A percentile compares a stretch with the other conserved stretches of the same genome.
phyloP scores from a whole-genome alignment of 768 basidiomycete genomes.

The Hygrocybe punicea region DNA sequence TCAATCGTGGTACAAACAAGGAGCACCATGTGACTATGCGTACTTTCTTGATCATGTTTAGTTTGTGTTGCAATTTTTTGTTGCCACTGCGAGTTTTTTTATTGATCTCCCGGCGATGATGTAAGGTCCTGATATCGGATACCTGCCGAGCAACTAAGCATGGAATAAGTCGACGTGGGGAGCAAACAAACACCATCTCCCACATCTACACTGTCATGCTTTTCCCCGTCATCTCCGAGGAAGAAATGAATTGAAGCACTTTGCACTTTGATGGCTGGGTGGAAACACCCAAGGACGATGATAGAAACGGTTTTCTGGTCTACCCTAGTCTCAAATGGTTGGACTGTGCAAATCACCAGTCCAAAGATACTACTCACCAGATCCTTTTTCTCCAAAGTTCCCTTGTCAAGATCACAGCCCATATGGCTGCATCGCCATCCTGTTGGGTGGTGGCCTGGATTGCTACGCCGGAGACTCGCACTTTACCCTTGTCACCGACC shows the following conservation, averaged over 20 bases:
- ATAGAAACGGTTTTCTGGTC: conserved; percentile 93
- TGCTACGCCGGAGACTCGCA: conserved; percentile 41
- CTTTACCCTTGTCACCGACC: conserved; percentile 78
- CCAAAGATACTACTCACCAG: conserved; percentile 52
- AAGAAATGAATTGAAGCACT: conserved; percentile 95
- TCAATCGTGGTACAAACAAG: neutral
- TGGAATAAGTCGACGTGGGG: neutral
- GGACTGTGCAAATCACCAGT: neutral
- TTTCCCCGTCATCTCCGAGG: conserved; percentile 80
- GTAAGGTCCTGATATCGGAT: conserved; percentile 71
- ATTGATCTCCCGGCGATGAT: conserved; percentile 88
- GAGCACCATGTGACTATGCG: conserved; percentile 7
- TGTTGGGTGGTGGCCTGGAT: conserved; percentile 38
- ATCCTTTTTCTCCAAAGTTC: conserved; percentile 92
- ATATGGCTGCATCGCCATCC: conserved; percentile 86
- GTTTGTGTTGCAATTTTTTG: conserved; percentile 70
- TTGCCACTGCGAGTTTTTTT: conserved; percentile 86
- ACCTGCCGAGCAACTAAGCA: conserved; percentile 34
- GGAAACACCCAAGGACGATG: conserved; percentile 86
- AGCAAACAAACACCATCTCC: conserved; percentile 47
- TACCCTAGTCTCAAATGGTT: conserved; percentile 47
- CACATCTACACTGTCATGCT: conserved; percentile 70
- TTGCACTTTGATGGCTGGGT: conserved; percentile 91
- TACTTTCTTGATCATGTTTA: conserved; percentile 76
- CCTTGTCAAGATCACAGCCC: conserved; percentile 91